Percentiles rank a stretch among this genome's conserved stretches.
phyloP scores from a whole-genome alignment of 305 asterid genomes.

The Fraxinus floribunda region DNA sequence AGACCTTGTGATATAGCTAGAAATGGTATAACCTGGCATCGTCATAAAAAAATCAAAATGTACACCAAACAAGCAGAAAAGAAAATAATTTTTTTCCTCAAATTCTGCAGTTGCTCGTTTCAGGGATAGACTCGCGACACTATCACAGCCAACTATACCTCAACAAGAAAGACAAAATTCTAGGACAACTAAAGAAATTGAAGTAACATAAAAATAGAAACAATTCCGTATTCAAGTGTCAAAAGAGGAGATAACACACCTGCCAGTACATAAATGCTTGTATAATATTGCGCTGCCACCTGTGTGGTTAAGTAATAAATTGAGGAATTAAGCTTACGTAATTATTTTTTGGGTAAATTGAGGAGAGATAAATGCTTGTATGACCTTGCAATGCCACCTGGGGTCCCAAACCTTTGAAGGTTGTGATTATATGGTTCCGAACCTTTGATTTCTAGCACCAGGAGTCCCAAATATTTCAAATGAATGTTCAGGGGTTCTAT shows the following conservation, averaged over 20 bases:
- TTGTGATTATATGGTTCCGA: neutral
- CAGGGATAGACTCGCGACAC: neutral
- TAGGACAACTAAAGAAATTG: neutral
- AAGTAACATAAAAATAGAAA: neutral
- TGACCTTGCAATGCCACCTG: neutral
- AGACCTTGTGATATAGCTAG: neutral
- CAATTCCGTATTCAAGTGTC: neutral
- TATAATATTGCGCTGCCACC: constrained; percentile 85
- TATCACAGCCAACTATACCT: no score
- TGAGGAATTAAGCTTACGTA: constrained; percentile 10
- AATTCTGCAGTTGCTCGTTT: neutral
- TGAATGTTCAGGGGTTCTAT: neutral
- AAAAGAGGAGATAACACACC: constrained; percentile 38
- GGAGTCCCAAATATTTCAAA: neutral
- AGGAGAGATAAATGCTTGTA: neutral
- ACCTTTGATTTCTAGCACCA: neutral
- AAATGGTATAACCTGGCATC: neutral
- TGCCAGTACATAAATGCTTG: constrained; percentile 95
- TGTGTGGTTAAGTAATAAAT: constrained; percentile 38
- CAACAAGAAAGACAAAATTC: neutral
- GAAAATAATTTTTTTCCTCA: neutral
- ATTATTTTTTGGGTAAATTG: neutral
- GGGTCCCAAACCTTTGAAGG: neutral
- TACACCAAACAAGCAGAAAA: neutral
- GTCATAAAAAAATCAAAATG: neutral